A percentile compares a stretch with the other conserved stretches of the same genome.
These are phyloP conservation scores for Paecilomyces fulvus DNA, from an alignment of 2,329 filamentous ascomycete genomes.

Conservation along the genomic window DNA sequence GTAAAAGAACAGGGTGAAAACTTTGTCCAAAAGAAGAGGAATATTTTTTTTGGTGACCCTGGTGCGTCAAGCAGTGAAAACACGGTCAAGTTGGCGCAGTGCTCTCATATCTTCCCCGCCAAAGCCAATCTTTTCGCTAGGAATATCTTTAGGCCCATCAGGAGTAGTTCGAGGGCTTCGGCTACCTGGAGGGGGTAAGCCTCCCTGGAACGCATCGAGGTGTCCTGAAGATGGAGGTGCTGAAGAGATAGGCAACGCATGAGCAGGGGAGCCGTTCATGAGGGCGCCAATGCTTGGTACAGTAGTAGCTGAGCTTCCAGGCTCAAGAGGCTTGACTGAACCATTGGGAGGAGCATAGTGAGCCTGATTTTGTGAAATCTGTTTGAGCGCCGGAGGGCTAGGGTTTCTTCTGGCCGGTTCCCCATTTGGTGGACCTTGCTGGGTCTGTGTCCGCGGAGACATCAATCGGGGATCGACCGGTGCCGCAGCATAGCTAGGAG, in stretches of 20 bases:
- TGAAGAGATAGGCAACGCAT: slow-evolving; percentile 10
- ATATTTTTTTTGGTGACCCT: background rate
- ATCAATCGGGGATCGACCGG: slow-evolving; percentile 27
- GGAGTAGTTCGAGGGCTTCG: slow-evolving; percentile 6
- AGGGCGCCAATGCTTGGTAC: slow-evolving; percentile 49
- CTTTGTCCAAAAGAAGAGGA: background rate
- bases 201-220: slow-evolving; percentile 7
- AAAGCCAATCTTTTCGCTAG: slow-evolving; percentile 49
- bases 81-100: slow-evolving; percentile 55
- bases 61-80: slow-evolving; percentile 33
- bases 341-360: slow-evolving; percentile 10
- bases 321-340: slow-evolving; percentile 17
- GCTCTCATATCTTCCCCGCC: slow-evolving; percentile 56
- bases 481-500: slow-evolving; percentile 15
- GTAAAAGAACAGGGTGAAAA: background rate
- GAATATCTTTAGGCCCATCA: slow-evolving; percentile 46
- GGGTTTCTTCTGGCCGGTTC: slow-evolving; percentile 9
- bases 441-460: slow-evolving; percentile 23
- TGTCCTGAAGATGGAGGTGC: slow-evolving; percentile 17
- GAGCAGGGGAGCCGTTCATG: slow-evolving; percentile 29
- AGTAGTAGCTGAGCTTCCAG: slow-evolving; percentile 25
- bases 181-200: background rate
- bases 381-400: slow-evolving; percentile 22
- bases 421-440: slow-evolving; percentile 14
- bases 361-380: slow-evolving; percentile 9